phyloP scores from a whole-genome alignment of 2,329 filamentous ascomycete species.

The Colletotrichum costaricense region DNA sequence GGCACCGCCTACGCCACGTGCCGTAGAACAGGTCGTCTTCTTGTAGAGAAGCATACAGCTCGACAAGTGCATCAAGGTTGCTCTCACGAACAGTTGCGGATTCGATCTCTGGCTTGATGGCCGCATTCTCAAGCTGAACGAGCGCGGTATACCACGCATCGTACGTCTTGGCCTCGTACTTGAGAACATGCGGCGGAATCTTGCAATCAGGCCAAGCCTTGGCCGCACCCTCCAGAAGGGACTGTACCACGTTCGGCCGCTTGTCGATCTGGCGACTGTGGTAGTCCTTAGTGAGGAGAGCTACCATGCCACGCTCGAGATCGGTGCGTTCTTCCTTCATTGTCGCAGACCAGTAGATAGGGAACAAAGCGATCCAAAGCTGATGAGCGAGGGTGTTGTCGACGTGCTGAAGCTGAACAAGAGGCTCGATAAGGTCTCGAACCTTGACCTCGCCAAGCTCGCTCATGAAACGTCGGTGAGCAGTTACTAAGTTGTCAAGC shows the following conservation, averaged over 20 bases:
- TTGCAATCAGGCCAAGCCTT: slow-evolving; percentile 89
- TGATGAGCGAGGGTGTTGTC: slow-evolving; percentile 85
- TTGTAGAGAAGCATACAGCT: slow-evolving; percentile 88
- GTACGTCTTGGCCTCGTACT: slow-evolving; percentile 93
- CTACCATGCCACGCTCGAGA: slow-evolving; percentile 90
- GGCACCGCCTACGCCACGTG: slow-evolving; percentile 93
- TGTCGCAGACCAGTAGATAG: slow-evolving; percentile 91
- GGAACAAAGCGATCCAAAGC: slow-evolving; percentile 92
- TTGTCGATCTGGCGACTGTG: slow-evolving; percentile 95
- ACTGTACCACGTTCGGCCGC: slow-evolving; percentile 94
- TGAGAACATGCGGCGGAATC: slow-evolving; percentile 94
- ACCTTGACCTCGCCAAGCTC: slow-evolving; percentile 89
- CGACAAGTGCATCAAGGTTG: slow-evolving; percentile 94
- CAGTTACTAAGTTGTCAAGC: slow-evolving; percentile 81
- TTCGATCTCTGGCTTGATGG: slow-evolving; percentile 85
- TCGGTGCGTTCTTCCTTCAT: slow-evolving; percentile 89
- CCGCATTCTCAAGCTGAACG: slow-evolving; percentile 88
- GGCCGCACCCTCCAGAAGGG: slow-evolving; percentile 87
- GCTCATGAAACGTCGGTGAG: slow-evolving; percentile 84
- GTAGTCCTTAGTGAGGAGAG: slow-evolving; percentile 92
- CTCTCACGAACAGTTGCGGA: slow-evolving; percentile 89
- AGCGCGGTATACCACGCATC: slow-evolving; percentile 98
- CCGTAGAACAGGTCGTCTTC: slow-evolving; percentile 99
- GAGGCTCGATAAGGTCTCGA: slow-evolving; percentile 88
- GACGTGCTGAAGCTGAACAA: slow-evolving; percentile 91